Base-by-base conservation (phyloP, 2,329 filamentous ascomycete species). In the Metarhizium brunneum region DNA sequence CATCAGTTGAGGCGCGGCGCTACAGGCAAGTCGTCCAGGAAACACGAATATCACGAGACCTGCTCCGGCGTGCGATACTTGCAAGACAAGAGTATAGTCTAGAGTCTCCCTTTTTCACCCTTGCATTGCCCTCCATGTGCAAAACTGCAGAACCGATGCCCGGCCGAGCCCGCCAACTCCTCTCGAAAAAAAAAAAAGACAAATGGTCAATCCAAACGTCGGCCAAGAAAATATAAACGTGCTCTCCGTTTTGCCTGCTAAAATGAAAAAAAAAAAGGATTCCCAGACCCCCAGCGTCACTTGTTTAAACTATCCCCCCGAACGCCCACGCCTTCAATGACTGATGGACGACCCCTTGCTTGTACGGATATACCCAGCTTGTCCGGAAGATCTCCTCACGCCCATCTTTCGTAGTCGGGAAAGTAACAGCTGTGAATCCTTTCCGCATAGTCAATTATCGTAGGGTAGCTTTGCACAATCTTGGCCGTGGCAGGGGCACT, bases 381-480 rank as follows among this genome's bases (percentile, higher is more conserved):
- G 14, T 20, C 38, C 20, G 14, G 43, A 13, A 2, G 3, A 6
- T 18, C 35, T 47, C 42, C 13, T 64, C 54, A 8, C 6, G 16
- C 42, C 69, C 73, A 73, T 35, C 63, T 63, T 56, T 76, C 69
- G 61, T 85, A 85, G 40, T 86, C 81, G 0, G 78, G 73, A 60
- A 86, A 86, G 61, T 81, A 84, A 4, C 58, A 57, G 50, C 74
- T 66, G 62, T 84, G 81, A 47, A 86, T 82, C 55, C 78, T 73
- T 42, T 62, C 62, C 3, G 79, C 81, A 65, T 85, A 86, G 2
- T 83, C 79, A 10, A 80, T 43, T 11, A 84, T 55, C 0, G 69
- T 68, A 0, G 80, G 77, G 57, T 77, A 78, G 2, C 66, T 64
- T 56, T 67, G 72, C 4, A 84, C 65, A 2, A 79, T 64, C 30